Evolutionary conservation across 352 stramenopile genomes (phyloP).

Genomic region (Pythium grandisporangium): DNA sequence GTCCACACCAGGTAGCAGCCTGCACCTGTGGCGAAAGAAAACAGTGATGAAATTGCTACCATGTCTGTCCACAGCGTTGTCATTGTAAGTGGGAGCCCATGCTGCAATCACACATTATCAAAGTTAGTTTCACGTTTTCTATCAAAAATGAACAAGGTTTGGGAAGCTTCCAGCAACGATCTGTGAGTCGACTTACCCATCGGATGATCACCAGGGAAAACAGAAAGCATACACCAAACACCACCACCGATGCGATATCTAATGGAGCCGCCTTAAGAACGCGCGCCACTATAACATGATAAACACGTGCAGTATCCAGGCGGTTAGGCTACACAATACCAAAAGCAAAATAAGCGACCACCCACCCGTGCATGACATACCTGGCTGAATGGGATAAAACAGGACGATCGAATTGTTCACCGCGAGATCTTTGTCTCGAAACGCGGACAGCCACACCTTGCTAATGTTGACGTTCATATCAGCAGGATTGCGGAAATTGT

Average conservation of each 20-base stretch:
- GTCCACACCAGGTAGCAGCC: slow-evolving; percentile 78
- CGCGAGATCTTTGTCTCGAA: slow-evolving; percentile 35
- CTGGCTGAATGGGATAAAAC: slow-evolving; percentile 16
- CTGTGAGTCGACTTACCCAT: slow-evolving; percentile 24
- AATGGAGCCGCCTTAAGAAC: slow-evolving; percentile 44
- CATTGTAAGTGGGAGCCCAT: slow-evolving; percentile 73
- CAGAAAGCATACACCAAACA: slow-evolving; percentile 75
- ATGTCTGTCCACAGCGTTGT: slow-evolving; percentile 82
- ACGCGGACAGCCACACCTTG: slow-evolving; percentile 64
- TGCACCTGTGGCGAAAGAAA: slow-evolving; percentile 74
- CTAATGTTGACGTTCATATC: slow-evolving; percentile 55
- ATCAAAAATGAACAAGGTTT: slow-evolving; percentile 1
- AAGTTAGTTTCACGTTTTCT: too few species aligned
- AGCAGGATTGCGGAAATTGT: slow-evolving; percentile 47
- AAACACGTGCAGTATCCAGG: too few species aligned
- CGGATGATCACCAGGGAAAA: slow-evolving; percentile 78
- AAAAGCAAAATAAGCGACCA: too few species aligned
- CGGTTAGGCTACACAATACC: slow-evolving; percentile 44
- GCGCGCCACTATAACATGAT: too few species aligned
- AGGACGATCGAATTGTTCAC: slow-evolving; percentile 39
- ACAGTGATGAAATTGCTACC: slow-evolving; percentile 72
- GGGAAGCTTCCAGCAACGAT: background rate
- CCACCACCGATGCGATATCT: slow-evolving; percentile 57
- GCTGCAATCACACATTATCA: slow-evolving; percentile 13
- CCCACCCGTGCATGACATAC: too few species aligned